These are phyloP conservation scores for Hypoxylon fragiforme DNA, from an alignment of 495 filamentous ascomycete genomes.

Conservation along the genomic window DNA sequence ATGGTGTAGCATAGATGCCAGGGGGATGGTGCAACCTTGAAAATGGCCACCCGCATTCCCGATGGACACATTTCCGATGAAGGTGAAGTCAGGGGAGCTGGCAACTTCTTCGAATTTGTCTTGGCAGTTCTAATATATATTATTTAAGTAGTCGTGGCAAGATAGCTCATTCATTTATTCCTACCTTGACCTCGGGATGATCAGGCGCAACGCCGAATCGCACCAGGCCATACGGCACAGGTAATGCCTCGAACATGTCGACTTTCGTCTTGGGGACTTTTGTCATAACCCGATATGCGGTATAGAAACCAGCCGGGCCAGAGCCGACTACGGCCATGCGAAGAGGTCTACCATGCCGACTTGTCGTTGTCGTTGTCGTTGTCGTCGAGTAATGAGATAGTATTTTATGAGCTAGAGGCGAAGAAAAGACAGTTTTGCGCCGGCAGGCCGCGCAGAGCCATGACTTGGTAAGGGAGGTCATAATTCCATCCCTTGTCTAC, in stretches of 20 bases:
- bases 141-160: too few relatives aligned
- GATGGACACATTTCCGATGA: slow-evolving; percentile 85
- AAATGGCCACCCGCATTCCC: slow-evolving; percentile 57
- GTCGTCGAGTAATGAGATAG: slow-evolving; percentile 32
- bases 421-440: slow-evolving; percentile 19
- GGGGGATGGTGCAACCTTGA: slow-evolving; percentile 60
- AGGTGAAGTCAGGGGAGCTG: slow-evolving; percentile 77
- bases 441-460: slow-evolving; percentile 35
- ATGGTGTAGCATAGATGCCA: slow-evolving; percentile 70
- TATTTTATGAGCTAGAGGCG: slow-evolving; percentile 11
- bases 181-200: slow-evolving; percentile 96
- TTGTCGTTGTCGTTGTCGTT: slow-evolving; percentile 21
- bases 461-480: slow-evolving; percentile 27
- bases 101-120: slow-evolving; percentile 91
- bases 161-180: slow-evolving; percentile 5
- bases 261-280: slow-evolving; percentile 71
- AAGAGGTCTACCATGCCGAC: slow-evolving; percentile 57
- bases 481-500: slow-evolving; percentile 7
- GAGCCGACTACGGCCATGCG: slow-evolving; percentile 91
- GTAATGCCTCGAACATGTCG: slow-evolving; percentile 95
- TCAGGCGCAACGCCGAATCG: slow-evolving; percentile 95
- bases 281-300: slow-evolving; percentile 78
- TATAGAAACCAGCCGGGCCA: slow-evolving; percentile 95
- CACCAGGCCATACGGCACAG: slow-evolving; percentile 89
- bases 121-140: slow-evolving; percentile 78